Percentiles rank a stretch among this genome's conserved stretches.
Evolutionary conservation across 768 basidiomycete genomes (phyloP).

Genomic region (Psilocybe tampanensis): DNA sequence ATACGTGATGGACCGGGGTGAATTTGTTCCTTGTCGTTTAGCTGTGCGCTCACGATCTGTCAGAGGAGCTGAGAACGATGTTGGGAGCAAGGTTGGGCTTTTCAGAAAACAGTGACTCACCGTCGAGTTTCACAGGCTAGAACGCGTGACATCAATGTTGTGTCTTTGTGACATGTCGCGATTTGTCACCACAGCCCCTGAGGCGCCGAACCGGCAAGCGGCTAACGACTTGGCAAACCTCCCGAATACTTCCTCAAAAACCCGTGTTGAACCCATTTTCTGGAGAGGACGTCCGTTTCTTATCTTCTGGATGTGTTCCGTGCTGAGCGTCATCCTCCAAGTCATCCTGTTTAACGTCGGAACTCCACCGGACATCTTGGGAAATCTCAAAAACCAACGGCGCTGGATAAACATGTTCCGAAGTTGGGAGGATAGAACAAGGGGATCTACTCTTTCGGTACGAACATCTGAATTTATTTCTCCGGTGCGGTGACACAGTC

Average conservation of each 20-base stretch:
- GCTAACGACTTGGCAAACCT: no score
- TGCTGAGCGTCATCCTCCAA: no score
- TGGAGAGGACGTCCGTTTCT: no score
- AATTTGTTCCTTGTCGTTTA: neutral
- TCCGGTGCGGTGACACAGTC: no score
- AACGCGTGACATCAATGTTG: constrained; percentile 20
- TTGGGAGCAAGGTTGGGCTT: neutral
- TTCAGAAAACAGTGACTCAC: constrained; percentile 5
- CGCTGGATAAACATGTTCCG: neutral
- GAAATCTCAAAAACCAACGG: neutral
- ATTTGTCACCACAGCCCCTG: constrained; percentile 5
- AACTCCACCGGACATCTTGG: neutral
- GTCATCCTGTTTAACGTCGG: neutral
- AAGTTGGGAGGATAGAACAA: no score
- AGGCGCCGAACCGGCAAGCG: no score
- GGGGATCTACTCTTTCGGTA: no score
- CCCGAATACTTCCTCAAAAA: no score
- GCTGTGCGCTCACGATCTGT: neutral
- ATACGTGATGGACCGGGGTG: neutral
- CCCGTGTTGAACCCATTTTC: no score
- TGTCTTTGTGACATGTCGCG: constrained; percentile 27
- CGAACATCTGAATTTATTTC: no score
- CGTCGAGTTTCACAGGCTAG: neutral
- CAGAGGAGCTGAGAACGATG: neutral
- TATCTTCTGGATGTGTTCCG: no score